Evolutionary conservation across 805 yeast species (phyloP).

Genomic region (Kodamaea kakaduensis): DNA sequence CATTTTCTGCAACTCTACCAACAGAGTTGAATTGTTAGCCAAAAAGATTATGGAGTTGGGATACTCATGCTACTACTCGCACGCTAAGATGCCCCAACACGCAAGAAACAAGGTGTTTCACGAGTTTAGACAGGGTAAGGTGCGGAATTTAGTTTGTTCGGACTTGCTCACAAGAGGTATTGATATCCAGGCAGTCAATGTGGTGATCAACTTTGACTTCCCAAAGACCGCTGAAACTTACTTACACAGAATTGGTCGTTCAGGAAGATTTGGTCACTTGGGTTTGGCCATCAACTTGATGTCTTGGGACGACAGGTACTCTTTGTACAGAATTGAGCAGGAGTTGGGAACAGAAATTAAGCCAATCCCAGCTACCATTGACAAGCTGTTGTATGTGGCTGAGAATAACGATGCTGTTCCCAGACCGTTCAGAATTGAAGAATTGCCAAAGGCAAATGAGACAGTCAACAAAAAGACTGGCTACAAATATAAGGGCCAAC

Average conservation of each 20-base stretch:
- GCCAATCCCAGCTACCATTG: constrained; percentile 94
- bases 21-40: constrained; percentile 92
- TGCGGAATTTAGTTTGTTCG: constrained; percentile 94
- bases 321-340: constrained; percentile 90
- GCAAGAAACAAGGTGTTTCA: constrained; percentile 98
- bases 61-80: constrained; percentile 93
- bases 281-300: constrained; percentile 96
- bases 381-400: constrained; percentile 83
- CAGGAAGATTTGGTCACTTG: constrained; percentile 97
- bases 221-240: constrained; percentile 98
- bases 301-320: constrained; percentile 95
- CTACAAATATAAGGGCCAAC: constrained; percentile 46
- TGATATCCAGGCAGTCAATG: constrained; percentile 98
- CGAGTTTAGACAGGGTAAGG: constrained; percentile 97
- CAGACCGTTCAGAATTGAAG: constrained; percentile 79
- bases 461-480: constrained; percentile 29
- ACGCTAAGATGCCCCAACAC: constrained; percentile 95
- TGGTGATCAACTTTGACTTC: constrained; percentile 96
- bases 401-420: constrained; percentile 74
- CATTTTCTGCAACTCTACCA: constrained; percentile 95
- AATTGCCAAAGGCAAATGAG: constrained; percentile 45
- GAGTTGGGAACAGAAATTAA: constrained; percentile 96
- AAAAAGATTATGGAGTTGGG: constrained; percentile 95
- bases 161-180: constrained; percentile 97
- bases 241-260: constrained; percentile 97